Evolutionary conservation across 2,329 filamentous ascomycete species (phyloP).

Genomic region (Orbilia oligospora): DNA sequence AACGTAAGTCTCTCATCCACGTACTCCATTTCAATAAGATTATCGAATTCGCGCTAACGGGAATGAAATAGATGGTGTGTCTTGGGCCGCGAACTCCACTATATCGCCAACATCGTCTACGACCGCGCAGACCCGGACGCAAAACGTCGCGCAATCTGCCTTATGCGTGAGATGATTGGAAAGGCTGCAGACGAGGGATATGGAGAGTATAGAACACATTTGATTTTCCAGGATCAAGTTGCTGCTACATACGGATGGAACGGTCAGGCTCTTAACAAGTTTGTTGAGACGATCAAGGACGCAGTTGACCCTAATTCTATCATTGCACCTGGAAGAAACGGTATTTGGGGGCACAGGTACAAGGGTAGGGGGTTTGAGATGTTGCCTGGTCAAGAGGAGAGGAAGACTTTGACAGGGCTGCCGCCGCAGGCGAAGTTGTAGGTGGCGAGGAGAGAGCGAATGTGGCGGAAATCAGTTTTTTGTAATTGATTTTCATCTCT

Average conservation of each 20-base stretch:
- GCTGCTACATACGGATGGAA: conserved; percentile 69
- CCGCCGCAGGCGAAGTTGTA: conserved; percentile 14
- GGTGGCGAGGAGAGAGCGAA: not conserved
- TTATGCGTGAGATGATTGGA: conserved; percentile 68
- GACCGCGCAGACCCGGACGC: conserved; percentile 68
- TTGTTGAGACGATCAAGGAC: conserved; percentile 70
- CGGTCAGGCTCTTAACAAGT: conserved; percentile 67
- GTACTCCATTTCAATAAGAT: not conserved
- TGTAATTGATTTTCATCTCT: not conserved
- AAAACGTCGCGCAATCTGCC: conserved; percentile 66
- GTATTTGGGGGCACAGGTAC: conserved; percentile 68
- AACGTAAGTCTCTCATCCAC: conserved; percentile 63
- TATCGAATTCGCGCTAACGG: not conserved
- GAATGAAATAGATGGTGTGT: conserved; percentile 67
- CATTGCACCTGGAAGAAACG: conserved; percentile 69
- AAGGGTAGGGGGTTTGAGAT: conserved; percentile 65
- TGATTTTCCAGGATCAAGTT: conserved; percentile 69
- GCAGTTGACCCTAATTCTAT: conserved; percentile 70
- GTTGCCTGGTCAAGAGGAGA: conserved; percentile 31
- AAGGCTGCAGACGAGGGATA: conserved; percentile 68
- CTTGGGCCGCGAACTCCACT: conserved; percentile 72
- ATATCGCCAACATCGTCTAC: conserved; percentile 73
- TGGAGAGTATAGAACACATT: conserved; percentile 70
- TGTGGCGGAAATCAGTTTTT: not conserved
- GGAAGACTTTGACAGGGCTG: conserved; percentile 6